A percentile compares a stretch with the other conserved stretches of the same genome.
Evolutionary conservation across 352 stramenopile genomes (phyloP).

Genomic region (Chrysophaeum taylorii): DNA sequence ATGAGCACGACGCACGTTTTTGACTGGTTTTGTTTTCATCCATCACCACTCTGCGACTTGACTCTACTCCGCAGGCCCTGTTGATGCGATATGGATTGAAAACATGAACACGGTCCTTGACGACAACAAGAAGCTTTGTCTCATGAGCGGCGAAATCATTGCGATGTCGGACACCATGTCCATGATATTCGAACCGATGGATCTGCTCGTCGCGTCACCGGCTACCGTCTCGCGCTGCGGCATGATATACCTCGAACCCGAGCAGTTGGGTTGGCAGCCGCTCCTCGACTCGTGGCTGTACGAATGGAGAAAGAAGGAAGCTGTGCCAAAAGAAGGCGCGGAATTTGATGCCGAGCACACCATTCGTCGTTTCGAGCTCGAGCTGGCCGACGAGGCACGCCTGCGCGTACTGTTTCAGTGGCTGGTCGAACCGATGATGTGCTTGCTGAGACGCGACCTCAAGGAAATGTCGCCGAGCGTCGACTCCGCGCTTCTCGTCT

Average conservation of each 20-base stretch:
- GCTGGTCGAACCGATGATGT: conserved; percentile 74
- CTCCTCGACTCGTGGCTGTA: conserved; percentile 67
- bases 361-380: conserved; percentile 49
- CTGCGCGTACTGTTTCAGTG: conserved; percentile 66
- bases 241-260: conserved; percentile 81
- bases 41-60: no score
- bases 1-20: no score
- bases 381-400: conserved; percentile 51
- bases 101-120: conserved; percentile 89
- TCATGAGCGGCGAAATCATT: conserved; percentile 86
- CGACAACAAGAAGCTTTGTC: conserved; percentile 82
- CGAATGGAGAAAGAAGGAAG: not conserved
- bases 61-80: no score
- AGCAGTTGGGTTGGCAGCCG: conserved; percentile 74
- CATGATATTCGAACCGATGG: conserved; percentile 90
- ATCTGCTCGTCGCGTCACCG: conserved; percentile 51
- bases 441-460: conserved; percentile 69
- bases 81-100: conserved; percentile 86
- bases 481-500: conserved; percentile 73
- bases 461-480: conserved; percentile 69
- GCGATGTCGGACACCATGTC: conserved; percentile 83
- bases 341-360: not conserved
- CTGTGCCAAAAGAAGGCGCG: not conserved
- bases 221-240: conserved; percentile 78
- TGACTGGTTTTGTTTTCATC: no score